phyloP scores from a whole-genome alignment of 768 basidiomycete species.

The Filobasidium wieringae region DNA sequence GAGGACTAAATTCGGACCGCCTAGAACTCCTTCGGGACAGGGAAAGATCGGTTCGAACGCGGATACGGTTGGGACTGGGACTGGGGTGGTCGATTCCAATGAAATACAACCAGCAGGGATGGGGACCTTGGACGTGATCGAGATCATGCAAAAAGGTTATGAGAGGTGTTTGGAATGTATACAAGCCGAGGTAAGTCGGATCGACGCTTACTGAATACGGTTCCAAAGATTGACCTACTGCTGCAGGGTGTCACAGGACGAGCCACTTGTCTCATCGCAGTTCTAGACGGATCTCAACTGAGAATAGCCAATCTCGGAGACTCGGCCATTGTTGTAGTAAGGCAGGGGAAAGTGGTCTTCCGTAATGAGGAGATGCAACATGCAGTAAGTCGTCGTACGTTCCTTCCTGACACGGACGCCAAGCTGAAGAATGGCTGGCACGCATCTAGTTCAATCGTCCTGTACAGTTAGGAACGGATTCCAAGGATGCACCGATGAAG shows the following conservation, averaged over 20 bases:
- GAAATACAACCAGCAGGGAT: too few species aligned
- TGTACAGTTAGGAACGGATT: slow-evolving; percentile 40
- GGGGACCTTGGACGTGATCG: slow-evolving; percentile 41
- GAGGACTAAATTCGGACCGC: too few species aligned
- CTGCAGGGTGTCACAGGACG: slow-evolving; percentile 44
- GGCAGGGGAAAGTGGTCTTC: slow-evolving; percentile 62
- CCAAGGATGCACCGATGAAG: slow-evolving; percentile 49
- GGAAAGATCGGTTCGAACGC: background rate
- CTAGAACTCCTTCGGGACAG: background rate
- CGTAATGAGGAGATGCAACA: slow-evolving; percentile 91
- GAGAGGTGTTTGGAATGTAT: slow-evolving; percentile 42
- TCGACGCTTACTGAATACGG: background rate
- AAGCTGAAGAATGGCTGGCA: slow-evolving; percentile 16
- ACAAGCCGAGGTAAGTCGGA: slow-evolving; percentile 33
- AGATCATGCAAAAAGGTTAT: slow-evolving; percentile 44
- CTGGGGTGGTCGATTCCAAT: too few species aligned
- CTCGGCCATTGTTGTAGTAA: slow-evolving; percentile 70
- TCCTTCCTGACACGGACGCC: slow-evolving; percentile 37
- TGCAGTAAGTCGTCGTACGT: slow-evolving; percentile 44
- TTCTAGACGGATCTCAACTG: slow-evolving; percentile 35
- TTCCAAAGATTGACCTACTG: slow-evolving; percentile 4
- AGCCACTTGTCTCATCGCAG: slow-evolving; percentile 42
- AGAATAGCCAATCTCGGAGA: slow-evolving; percentile 37
- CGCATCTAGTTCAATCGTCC: slow-evolving; percentile 45
- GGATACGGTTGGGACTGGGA: background rate